phyloP scores from a whole-genome alignment of 805 yeast species.

The Candida parachauliodes region DNA sequence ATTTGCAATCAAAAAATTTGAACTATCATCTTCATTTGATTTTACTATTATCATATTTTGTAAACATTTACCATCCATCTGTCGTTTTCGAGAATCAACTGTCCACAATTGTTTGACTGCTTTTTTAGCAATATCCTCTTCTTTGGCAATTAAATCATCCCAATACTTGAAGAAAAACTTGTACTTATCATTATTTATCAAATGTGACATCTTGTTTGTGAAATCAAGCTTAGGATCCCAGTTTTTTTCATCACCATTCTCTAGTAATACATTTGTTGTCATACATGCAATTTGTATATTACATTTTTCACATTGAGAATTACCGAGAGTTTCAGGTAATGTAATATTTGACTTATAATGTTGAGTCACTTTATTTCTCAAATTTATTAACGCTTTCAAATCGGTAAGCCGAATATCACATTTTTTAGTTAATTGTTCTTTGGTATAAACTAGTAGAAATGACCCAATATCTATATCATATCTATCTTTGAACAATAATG shows the following conservation, averaged over 20 bases:
- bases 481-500: conserved; percentile 73
- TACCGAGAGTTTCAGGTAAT: conserved; percentile 52
- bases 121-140: conserved; percentile 56
- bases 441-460: conserved; percentile 73
- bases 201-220: conserved; percentile 52
- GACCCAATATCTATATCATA: conserved; percentile 66
- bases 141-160: conserved; percentile 70
- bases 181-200: conserved; percentile 38
- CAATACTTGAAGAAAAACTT: conserved; percentile 63
- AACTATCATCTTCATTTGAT: conserved; percentile 17
- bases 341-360: conserved; percentile 49
- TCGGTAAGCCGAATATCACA: conserved; percentile 55
- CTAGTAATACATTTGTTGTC: conserved; percentile 58
- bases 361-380: conserved; percentile 67
- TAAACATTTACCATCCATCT: conserved; percentile 31
- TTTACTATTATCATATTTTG: conserved; percentile 57
- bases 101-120: conserved; percentile 69
- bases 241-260: conserved; percentile 51
- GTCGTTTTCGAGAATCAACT: conserved; percentile 55
- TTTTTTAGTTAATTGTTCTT: conserved; percentile 49
- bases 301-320: conserved; percentile 61
- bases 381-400: conserved; percentile 62
- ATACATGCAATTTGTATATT: conserved; percentile 55
- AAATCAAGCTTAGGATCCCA: conserved; percentile 50
- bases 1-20: background rate